These are phyloP conservation scores for Lathyrus sativus DNA, from an alignment of 306 rosid genomes.

Conservation along the genomic window DNA sequence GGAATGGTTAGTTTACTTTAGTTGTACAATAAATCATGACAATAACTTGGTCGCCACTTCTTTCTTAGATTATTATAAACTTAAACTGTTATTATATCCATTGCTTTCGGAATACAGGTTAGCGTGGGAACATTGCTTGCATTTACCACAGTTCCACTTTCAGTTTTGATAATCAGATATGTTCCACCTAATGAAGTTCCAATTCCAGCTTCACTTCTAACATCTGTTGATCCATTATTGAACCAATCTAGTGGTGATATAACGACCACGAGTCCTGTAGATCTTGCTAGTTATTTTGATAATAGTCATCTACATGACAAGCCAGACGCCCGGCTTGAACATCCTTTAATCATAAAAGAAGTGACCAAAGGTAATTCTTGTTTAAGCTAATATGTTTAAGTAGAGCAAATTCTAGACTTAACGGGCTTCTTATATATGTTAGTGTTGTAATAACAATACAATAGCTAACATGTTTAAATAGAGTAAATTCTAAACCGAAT, in stretches of 20 bases:
- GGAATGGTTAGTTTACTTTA: slow-evolving; percentile 66
- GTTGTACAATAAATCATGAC: background rate
- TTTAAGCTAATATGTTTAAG: background rate
- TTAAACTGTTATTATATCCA: slow-evolving; percentile 8
- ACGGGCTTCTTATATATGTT: too few species aligned
- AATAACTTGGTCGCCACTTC: slow-evolving; percentile 2
- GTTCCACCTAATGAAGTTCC: slow-evolving; percentile 70
- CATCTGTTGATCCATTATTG: slow-evolving; percentile 42
- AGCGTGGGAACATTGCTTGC: slow-evolving; percentile 77
- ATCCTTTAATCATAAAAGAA: slow-evolving; percentile 56
- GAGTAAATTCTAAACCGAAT: too few species aligned
- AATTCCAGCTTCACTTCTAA: slow-evolving; percentile 53
- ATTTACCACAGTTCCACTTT: slow-evolving; percentile 66
- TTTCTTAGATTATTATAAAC: slow-evolving; percentile 30
- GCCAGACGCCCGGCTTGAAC: slow-evolving; percentile 43
- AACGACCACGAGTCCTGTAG: slow-evolving; percentile 23
- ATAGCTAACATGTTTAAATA: too few species aligned
- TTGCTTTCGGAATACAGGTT: slow-evolving; percentile 51
- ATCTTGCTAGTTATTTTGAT: slow-evolving; percentile 43
- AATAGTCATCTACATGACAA: slow-evolving; percentile 38
- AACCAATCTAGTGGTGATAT: slow-evolving; percentile 40
- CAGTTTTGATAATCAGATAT: slow-evolving; percentile 76
- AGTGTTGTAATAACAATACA: too few species aligned
- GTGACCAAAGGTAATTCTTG: slow-evolving; percentile 46
- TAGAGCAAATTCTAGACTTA: too few species aligned